Base-by-base conservation (phyloP, 2,329 filamentous ascomycete species). In the Cytospora mali region DNA sequence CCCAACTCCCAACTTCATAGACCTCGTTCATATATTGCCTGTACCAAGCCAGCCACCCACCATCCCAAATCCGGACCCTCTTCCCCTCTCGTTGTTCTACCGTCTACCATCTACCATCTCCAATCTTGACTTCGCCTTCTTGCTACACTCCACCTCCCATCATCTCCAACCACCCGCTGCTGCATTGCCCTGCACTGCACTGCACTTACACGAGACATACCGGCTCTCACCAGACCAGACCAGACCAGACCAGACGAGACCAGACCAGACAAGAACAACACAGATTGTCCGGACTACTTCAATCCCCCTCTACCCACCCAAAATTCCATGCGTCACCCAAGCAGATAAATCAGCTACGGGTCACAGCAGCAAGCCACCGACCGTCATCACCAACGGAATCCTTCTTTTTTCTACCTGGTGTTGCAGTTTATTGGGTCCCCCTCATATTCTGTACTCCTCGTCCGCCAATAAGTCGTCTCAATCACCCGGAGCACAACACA, bases 41-140 rank as follows among this genome's bases (percentile, higher is more conserved):
- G 53, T 59, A 31, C 56, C 46, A 25, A n/a, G 42, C 35, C 35
- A 39, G n/a, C 35, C 35, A 21, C n/a, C 13, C 57, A 46, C 57
- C 50, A 48, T 48, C 57, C 57, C 57, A 21, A 46, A 48, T 39
- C 57, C 57, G 57, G 57, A 60, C 57, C 54, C 50, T 60, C 49
- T 39, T 46, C 57, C 39, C 48, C 49, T 29, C 27, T 27, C 49
- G 23, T 21, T 51, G 23, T 51, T 39, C 35, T 18, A 39, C 35
- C 35, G n/a, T 18, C n/a, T n/a, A n/a, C n/a, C n/a, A n/a, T n/a
- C n/a, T n/a, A n/a, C n/a, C n/a, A n/a, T n/a, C n/a, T n/a, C 6
- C 35, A 39, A 39, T 18, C n/a, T 53, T 39, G 56, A 53, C 48
- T 42, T 27, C 46, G 57, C 57, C 50, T 27, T 58, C 31, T 35